Base-by-base conservation (phyloP, 495 filamentous ascomycete genomes). In the Talaromyces liani region DNA sequence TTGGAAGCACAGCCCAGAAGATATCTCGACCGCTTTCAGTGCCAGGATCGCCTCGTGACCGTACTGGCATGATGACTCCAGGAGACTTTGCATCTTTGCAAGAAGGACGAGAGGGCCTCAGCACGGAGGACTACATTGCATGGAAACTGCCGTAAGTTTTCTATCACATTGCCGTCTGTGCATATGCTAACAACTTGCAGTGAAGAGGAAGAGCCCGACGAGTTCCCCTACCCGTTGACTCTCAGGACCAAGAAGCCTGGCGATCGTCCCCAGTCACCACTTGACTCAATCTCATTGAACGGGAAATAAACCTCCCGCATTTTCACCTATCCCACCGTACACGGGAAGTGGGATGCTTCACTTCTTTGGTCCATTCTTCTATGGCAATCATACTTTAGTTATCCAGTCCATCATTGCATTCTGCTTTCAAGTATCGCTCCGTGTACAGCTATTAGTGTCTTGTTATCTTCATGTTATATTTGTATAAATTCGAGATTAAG, bases 11-110 rank as follows among this genome's bases (percentile, higher is more conserved):
- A 8, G 93, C 95, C 54, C 87, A 92, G 67, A 98, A 98, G 85
- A 88, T 98, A 69, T 89, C 92, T 18, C 85, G 94, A 51, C 94
- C 94, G 8, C 85, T 98, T 74, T 97, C 92, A 3, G 91, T 93
- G 18, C 94, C 93, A 14, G 94, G 94, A 2, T 96, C 92, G 4
- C 94, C 94, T 6, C 81, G 92, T 54, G 92, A 94, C 71, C 85
- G 93, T 12, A 87, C 90, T 24, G 94, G 94, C 33, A 95, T 97
- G 91, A 98, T 98, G 95, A 98, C 94, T 1, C 94, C 94, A 18
- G 94, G 94, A 39, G 94, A 98, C 72, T 98, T 98, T 78, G 94
- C 92, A 2, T 95, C 91, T 58, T 76, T 98, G 29, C 95, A 98
- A 75, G 94, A 98, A 74, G 91, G 91, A 33, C 86, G 88, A 54